phyloP scores from a whole-genome alignment of 106 monocot species.

The Dendrobium catenatum region DNA sequence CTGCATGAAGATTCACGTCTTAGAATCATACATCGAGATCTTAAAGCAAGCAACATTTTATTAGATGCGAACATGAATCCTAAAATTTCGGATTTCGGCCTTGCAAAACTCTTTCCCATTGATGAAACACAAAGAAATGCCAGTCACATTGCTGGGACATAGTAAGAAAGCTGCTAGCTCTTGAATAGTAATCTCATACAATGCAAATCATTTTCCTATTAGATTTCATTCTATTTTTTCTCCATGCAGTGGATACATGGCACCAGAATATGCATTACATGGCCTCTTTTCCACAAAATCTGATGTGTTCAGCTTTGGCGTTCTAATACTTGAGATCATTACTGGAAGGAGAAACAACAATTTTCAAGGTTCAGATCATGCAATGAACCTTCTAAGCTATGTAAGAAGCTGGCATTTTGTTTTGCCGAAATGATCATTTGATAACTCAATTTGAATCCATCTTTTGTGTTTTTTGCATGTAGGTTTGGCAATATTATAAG shows the following conservation, averaged over 20 bases:
- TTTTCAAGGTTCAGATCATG: conserved; percentile 1
- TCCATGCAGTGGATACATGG: neutral
- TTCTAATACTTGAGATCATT: neutral
- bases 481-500: neutral
- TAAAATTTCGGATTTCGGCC: conserved; percentile 16
- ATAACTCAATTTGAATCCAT: neutral
- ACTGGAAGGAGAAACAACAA: neutral
- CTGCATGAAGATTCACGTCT: conserved; percentile 9
- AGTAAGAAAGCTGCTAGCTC: neutral
- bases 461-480: neutral
- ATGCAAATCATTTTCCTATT: neutral
- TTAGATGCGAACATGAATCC: conserved; percentile 15
- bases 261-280: neutral
- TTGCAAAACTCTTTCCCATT: conserved; percentile 7
- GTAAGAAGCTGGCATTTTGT: neutral
- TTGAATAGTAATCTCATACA: no score
- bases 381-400: neutral
- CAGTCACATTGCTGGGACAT: conserved; percentile 4
- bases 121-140: conserved; percentile 3
- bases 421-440: neutral
- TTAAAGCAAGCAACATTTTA: conserved; percentile 16
- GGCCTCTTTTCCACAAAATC: neutral
- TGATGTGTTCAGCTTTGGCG: conserved; percentile 1
- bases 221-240: neutral
- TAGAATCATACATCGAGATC: conserved; percentile 7